Conservation (phyloP, 805 yeast species). For the Yarrowia porcina region DNA sequence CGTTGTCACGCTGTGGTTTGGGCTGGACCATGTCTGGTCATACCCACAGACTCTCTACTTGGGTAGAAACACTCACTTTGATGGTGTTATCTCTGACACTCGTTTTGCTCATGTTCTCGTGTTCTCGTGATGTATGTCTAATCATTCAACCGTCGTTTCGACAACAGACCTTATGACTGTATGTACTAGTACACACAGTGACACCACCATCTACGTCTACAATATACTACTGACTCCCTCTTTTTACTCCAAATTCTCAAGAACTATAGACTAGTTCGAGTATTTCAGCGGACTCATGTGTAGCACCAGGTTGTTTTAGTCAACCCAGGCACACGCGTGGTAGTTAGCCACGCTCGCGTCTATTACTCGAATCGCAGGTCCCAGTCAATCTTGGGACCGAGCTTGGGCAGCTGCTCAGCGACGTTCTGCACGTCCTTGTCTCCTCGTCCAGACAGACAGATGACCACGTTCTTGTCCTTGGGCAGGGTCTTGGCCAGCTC, state of each 20-base stretch:
- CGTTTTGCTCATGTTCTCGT: too few species aligned
- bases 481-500: conserved; percentile 81
- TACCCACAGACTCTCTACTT: too few species aligned
- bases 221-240: too few species aligned
- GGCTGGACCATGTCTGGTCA: too few species aligned
- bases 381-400: conserved; percentile 94
- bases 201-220: too few species aligned
- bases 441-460: conserved; percentile 96
- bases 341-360: conserved; percentile 14
- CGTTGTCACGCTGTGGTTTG: too few species aligned
- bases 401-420: conserved; percentile 84
- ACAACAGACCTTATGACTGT: too few species aligned
- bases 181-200: too few species aligned
- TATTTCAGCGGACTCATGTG: conserved; percentile 22
- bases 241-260: not conserved
- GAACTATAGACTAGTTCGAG: not conserved
- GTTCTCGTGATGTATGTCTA: too few species aligned
- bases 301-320: not conserved
- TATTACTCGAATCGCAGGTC: conserved; percentile 68
- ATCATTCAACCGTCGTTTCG: too few species aligned
- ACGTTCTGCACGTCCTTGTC: conserved; percentile 98
- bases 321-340: conserved; percentile 15
- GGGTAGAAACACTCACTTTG: too few species aligned
- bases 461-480: conserved; percentile 75
- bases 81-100: too few species aligned